Evolutionary conservation across 805 yeast species (phyloP), one percentile per base, ranked within the genome.

Genomic region (Candida chauliodis): DNA sequence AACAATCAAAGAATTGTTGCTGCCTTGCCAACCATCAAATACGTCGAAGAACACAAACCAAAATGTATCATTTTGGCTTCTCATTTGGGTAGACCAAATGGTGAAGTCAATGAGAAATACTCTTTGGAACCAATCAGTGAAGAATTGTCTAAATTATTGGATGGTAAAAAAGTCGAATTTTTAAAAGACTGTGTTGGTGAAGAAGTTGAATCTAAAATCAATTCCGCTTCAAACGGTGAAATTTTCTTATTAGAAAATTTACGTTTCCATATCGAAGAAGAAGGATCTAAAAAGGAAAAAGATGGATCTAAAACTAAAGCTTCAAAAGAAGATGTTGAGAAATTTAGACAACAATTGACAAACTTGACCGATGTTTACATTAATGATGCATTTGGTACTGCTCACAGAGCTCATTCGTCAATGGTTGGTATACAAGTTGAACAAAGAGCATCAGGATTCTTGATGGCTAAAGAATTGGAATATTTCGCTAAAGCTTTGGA

Each of bases 1-100:
- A 93, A 95, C 81, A 95, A 93, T 78, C 98, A 93, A 76, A 84
- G 99, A 75, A 93, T 93, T 61, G 98, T 90, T 58, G 99, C 99
- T 65, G 99, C 99, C 53, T 73, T 95, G 58, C 99, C 99, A 68
- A 91, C 99, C 54, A 93, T 93, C 75, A 69, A 95, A 71, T 93
- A 91, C 67, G 97, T 91, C 38, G 73, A 85, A 63, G 91, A 86
- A 62, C 83, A 91, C 53, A 78, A 84, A 59, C 96, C 99, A 62
- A 88, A 84, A 77, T 87, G 80, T 51, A 82, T 93, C 51, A 75
- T 93, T 53, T 79, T 93, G 55, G 98, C 97, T 50, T 90, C 98
- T 45, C 99, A 93, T 69, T 78, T 93, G 66, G 99, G 99, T 61
- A 89, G 99, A 76, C 99, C 99, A 69, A 93, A 93, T 66, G 99